A percentile compares a stretch with the other conserved stretches of the same genome.
These are phyloP conservation scores for Fagopyrum tataricum DNA, from an alignment of 148 eudicot species.

Conservation along the genomic window DNA sequence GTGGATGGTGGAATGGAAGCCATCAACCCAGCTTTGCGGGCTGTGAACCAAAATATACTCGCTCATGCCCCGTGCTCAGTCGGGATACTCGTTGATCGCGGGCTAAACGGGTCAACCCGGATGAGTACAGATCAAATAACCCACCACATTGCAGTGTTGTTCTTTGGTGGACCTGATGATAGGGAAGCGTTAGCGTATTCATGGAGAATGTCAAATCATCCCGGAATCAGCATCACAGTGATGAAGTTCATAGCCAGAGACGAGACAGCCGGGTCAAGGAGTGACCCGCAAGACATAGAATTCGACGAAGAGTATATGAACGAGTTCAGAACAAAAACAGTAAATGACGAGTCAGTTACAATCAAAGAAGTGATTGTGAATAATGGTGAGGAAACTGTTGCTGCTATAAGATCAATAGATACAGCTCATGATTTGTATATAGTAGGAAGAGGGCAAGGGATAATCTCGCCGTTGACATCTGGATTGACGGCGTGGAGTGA, in stretches of 20 bases:
- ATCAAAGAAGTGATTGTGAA: slow-evolving; percentile 43
- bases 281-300: slow-evolving; percentile 38
- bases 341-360: slow-evolving; percentile 31
- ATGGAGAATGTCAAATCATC: slow-evolving; percentile 51
- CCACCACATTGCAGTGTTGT: slow-evolving; percentile 20
- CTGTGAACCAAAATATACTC: slow-evolving; percentile 51
- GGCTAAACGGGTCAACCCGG: slow-evolving; percentile 28
- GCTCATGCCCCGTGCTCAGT: slow-evolving; percentile 71
- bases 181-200: slow-evolving; percentile 61
- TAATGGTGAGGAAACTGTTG: slow-evolving; percentile 75
- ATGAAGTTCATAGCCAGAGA: slow-evolving; percentile 47
- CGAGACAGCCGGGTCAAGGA: slow-evolving; percentile 22
- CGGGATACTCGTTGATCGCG: slow-evolving; percentile 67
- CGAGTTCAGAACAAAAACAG: slow-evolving; percentile 41
- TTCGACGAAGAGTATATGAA: slow-evolving; percentile 52
- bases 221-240: slow-evolving; percentile 37
- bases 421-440: slow-evolving; percentile 52
- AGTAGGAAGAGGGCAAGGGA: slow-evolving; percentile 78
- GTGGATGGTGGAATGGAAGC: slow-evolving; percentile 72
- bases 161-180: slow-evolving; percentile 32
- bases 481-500: slow-evolving; percentile 97
- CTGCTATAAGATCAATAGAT: slow-evolving; percentile 58
- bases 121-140: slow-evolving; percentile 20
- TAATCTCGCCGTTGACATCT: slow-evolving; percentile 61
- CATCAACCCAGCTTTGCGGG: slow-evolving; percentile 44